Evolutionary conservation across 768 basidiomycete genomes (phyloP).

Genomic region (Hypsizygus marmoreus): DNA sequence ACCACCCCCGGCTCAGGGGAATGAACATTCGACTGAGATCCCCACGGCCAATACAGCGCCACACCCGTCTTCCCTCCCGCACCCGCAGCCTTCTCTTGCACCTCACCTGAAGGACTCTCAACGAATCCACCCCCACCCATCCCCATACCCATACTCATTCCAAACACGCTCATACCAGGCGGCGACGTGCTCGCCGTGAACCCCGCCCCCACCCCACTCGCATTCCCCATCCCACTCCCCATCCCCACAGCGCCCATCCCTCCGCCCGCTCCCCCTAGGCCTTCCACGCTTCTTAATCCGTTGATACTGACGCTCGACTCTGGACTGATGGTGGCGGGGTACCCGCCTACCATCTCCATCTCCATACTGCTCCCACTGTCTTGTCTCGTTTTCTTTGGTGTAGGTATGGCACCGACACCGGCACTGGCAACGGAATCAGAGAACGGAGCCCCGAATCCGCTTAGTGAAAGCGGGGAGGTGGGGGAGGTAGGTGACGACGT

Average conservation of each 20-base stretch:
- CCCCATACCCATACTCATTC: constrained; percentile 15
- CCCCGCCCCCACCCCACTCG: constrained; percentile 15
- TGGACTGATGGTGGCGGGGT: constrained; percentile 12
- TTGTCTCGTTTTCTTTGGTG: constrained; percentile 16
- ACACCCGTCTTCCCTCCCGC: background rate
- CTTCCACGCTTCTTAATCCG: no score
- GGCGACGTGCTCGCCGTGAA: constrained; percentile 35
- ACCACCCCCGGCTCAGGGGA: background rate
- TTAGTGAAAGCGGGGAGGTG: no score
- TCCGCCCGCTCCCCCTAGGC: background rate
- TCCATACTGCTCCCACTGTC: background rate
- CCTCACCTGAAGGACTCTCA: background rate
- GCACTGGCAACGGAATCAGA: background rate
- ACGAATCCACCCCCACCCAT: constrained; percentile 2
- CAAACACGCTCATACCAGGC: constrained; percentile 23
- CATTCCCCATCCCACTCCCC: background rate
- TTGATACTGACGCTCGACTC: no score
- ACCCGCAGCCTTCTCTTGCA: constrained; percentile 8
- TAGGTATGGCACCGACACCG: constrained; percentile 6
- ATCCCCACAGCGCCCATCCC: constrained; percentile 10
- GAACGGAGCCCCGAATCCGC: no score
- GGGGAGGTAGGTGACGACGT: no score
- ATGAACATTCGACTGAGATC: no score
- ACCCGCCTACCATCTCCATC: constrained; percentile 12
- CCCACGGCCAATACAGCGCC: constrained; percentile 22